phyloP scores from a whole-genome alignment of 768 basidiomycete genomes.

The Leccinum subtestaceum region DNA sequence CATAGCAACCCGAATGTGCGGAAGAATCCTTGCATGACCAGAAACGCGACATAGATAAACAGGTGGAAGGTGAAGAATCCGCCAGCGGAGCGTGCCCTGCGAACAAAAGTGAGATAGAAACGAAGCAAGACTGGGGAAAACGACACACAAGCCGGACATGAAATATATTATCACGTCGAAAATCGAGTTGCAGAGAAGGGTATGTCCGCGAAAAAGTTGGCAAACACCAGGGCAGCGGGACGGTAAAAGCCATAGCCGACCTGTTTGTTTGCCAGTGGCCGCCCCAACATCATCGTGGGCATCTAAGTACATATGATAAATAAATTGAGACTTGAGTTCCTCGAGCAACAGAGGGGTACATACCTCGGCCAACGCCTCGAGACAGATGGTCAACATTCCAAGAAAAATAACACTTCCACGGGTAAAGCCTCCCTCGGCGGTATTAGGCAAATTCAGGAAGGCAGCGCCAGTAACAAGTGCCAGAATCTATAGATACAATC shows the following conservation, averaged over 20 bases:
- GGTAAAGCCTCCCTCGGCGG: constrained; percentile 82
- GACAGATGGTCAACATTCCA: constrained; percentile 60
- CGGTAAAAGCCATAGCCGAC: constrained; percentile 64
- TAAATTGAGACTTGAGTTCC: constrained; percentile 1
- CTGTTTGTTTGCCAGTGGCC: constrained; percentile 73
- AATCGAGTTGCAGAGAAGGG: constrained; percentile 63
- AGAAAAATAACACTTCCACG: constrained; percentile 80
- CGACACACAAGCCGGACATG: constrained; percentile 50
- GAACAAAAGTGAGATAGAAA: constrained; percentile 3
- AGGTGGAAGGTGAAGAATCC: constrained; percentile 62
- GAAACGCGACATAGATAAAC: constrained; percentile 59
- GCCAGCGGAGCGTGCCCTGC: constrained; percentile 34
- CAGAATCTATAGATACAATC: constrained; percentile 7
- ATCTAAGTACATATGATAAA: constrained; percentile 37
- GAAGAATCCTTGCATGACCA: constrained; percentile 85
- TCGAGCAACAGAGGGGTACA: constrained; percentile 15
- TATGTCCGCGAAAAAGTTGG: constrained; percentile 65
- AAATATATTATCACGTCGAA: constrained; percentile 71
- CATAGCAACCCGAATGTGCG: constrained; percentile 62
- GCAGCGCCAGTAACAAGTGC: constrained; percentile 69
- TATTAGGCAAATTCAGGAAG: constrained; percentile 69
- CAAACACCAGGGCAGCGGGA: constrained; percentile 60
- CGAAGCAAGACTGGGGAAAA: constrained; percentile 22
- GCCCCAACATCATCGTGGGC: constrained; percentile 76
- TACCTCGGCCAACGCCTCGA: constrained; percentile 74